Evolutionary conservation across 495 filamentous ascomycete genomes (phyloP), one percentile per base, ranked within the genome.

Genomic region (Annulohypoxylon bovei): DNA sequence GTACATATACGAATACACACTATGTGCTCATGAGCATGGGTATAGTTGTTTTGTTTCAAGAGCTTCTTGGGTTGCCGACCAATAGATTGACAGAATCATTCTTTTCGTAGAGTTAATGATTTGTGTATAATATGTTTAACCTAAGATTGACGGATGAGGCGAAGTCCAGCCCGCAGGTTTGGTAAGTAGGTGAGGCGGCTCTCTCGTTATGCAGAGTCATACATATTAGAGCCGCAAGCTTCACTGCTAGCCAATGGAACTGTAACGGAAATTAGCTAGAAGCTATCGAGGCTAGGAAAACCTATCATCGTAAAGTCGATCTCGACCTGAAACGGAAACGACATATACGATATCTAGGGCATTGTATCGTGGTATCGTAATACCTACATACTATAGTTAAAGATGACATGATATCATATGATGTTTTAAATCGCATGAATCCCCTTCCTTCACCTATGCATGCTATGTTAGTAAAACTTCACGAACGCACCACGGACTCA

Each of bases 111-210:
- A 54, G 20, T 52, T 16, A 23, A 42, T 12, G 42, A 49, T 65
- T 28, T 44, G 28, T 32, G 32, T 46, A 49, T 46, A 23, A 56
- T 22, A 64, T 44, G 25, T 57, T 18, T 12, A 52, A 44, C 1
- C 40, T 20, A 61, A 72, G 62, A 75, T 72, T 64, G 53, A 63
- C 61, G 50, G 68, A 53, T 72, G 72, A 69, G 68, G 72, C 72
- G 54, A 63, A 59, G 68, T 20, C 14, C 35, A 42, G n/a, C 47
- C 47, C 16, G 23, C 25, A 35, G 52, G 33, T 25, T 37, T 39
- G 40, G 37, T 3, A 57, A 65, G 32, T 37, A 32, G 40, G 37
- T 3, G 53, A 65, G 32, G 53, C 63, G 33, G 62, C 58, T 60
- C 57, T 54, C 27, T 67, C 54, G 46, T 46, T 32, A 65, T 63